Base-by-base conservation (phyloP, 129 eudicot species). In the Artemisia argyi region DNA sequence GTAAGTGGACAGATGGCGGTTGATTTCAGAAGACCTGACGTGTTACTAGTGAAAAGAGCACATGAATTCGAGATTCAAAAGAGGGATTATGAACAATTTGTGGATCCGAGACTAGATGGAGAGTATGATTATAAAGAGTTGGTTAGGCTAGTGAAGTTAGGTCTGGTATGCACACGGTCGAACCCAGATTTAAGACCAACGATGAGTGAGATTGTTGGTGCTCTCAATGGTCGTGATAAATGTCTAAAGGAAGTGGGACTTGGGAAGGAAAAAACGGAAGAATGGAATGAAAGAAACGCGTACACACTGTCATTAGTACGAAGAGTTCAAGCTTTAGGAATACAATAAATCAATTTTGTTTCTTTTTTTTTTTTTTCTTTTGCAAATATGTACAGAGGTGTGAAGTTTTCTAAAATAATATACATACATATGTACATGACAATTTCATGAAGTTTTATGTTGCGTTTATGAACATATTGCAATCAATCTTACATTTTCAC, bases 1-100 rank as follows among this genome's bases (percentile, higher is more conserved):
- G 85, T 90, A 7, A 90, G 59, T 3, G 98, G 98, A 11, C 86
- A 81, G 62, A 90, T 72, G 91, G 97, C 98, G 2, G 96, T 94
- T 2, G 98, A 94, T 50, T 94, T 87, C 65, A 70, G 93, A 46
- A 66, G 32, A 7, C 88, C 83, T 6, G 84, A 84, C 10, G 96
- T 83, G 50, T 72, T 90, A 49, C 73, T 94, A 58, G 92, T 90
- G 47, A 81, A 79, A 75, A 73, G 83, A 61, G 82, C 78, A 7
- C 92, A 81, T 15, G 83, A 83, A 18, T 84, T 82, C 9, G 92
- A 87, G 85, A 68, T 56, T 6, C 86, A 16, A 13, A 77, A 82
- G 39, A 79, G 85, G 69, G 71, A 66, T 17, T 84, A 75, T 5
- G 68, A 76, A 70, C 83, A 86, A 19, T 57, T 90, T 73, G 97